Evolutionary conservation across 331 rosid species (phyloP).

Genomic region (Ulmus americana): DNA sequence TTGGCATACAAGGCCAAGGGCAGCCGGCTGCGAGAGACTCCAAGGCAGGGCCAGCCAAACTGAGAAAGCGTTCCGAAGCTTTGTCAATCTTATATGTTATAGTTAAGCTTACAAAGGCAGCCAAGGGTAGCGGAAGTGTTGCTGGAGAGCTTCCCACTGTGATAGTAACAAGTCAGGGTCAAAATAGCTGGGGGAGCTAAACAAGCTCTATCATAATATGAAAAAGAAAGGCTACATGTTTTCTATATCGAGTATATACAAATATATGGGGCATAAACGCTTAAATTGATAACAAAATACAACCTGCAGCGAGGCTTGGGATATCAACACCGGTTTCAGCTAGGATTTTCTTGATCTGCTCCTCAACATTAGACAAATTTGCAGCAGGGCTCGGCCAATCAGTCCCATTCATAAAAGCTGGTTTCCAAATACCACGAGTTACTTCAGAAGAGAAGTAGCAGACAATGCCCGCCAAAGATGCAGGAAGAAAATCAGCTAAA

Average conservation of each 20-base stretch:
- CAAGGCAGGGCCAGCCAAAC: constrained; percentile 54
- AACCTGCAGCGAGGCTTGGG: constrained; percentile 95
- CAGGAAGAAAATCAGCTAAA: constrained; percentile 97
- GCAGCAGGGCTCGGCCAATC: constrained; percentile 99
- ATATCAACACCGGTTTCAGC: constrained; percentile 93
- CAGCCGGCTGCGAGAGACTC: constrained; percentile 61
- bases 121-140: constrained; percentile 53
- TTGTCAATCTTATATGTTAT: constrained; percentile 57
- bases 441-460: constrained; percentile 98
- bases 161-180: constrained; percentile 5
- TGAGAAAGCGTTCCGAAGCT: constrained; percentile 51
- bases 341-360: constrained; percentile 81
- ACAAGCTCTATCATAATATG: not conserved
- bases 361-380: constrained; percentile 78
- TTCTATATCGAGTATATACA: not conserved
- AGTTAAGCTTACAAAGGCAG: constrained; percentile 61
- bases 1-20: constrained; percentile 65
- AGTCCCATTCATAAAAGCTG: constrained; percentile 92
- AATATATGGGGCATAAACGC: constrained; percentile 4
- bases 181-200: not conserved
- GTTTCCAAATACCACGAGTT: constrained; percentile 90
- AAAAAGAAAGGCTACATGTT: not conserved
- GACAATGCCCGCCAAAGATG: constrained; percentile 87
- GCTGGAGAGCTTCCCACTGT: constrained; percentile 50
- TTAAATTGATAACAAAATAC: constrained; percentile 15